These are phyloP conservation scores for Hawksworthiomyces lignivorus DNA, from an alignment of 2,329 filamentous ascomycete genomes.

Conservation along the genomic window DNA sequence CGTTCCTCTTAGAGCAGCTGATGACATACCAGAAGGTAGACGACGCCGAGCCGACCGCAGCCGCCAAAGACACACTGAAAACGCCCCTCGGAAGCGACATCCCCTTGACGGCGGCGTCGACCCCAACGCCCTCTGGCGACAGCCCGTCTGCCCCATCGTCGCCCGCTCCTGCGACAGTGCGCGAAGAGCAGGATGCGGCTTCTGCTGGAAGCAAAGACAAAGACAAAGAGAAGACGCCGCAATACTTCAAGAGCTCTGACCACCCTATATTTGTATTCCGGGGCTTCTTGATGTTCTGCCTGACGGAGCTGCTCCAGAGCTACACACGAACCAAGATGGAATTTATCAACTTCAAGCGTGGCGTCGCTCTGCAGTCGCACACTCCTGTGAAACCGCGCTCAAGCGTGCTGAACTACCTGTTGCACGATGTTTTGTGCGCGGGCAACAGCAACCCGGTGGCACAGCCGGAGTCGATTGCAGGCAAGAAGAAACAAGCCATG, in stretches of 20 bases:
- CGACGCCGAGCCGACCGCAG: conserved; percentile 57
- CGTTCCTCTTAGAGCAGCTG: conserved; percentile 88
- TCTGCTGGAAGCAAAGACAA: conserved; percentile 6
- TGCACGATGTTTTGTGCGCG: conserved; percentile 65
- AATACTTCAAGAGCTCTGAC: conserved; percentile 83
- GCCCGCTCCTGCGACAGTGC: neutral
- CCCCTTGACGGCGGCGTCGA: neutral
- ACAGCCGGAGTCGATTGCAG: conserved; percentile 55
- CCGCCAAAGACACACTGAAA: conserved; percentile 3
- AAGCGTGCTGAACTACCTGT: conserved; percentile 85
- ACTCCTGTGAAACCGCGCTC: conserved; percentile 93
- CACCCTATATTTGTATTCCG: conserved; percentile 95
- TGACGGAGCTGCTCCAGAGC: conserved; percentile 81
- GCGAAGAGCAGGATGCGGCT: too few species aligned
- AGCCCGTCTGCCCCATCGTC: neutral
- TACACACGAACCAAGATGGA: conserved; percentile 96
- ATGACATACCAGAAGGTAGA: conserved; percentile 89
- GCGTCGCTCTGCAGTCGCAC: conserved; percentile 70
- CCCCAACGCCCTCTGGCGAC: neutral
- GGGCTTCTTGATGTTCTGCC: conserved; percentile 86
- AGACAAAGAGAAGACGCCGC: conserved; percentile 54
- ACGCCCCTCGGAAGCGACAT: conserved; percentile 10
- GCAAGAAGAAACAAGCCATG: conserved; percentile 80
- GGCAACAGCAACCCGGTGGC: conserved; percentile 39
- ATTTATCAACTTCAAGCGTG: conserved; percentile 98